Evolutionary conservation across 2,329 filamentous ascomycete genomes (phyloP), one percentile per base, ranked within the genome.

Genomic region (Colletotrichum sp.): DNA sequence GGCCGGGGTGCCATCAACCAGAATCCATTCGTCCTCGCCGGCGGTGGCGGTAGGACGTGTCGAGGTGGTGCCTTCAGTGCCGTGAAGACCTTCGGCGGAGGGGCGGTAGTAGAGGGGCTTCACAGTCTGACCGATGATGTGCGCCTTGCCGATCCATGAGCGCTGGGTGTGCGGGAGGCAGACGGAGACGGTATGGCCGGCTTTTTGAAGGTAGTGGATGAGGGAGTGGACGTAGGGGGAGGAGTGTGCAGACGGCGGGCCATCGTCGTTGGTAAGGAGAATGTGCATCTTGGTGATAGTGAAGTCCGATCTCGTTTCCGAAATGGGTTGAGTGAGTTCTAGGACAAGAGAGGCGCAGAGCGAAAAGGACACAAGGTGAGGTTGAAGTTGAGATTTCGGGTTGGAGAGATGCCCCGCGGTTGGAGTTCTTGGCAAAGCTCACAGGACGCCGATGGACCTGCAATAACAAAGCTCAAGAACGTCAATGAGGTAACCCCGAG

Each of bases 121-220:
- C 77, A 98, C 91, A 12, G 94, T 94, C 83, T 96, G 94, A 72
- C 96, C 96, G 80, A 99, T 96, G 82, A 99, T 94, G 85, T 99
- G 97, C 4, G 97, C 97, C 88, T 99, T 99, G 80, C 96, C 96
- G 81, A 99, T 99, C 97, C 97, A 99, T 72, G 96, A 98, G 77
- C 96, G 93, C 86, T 99, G 97, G 8, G 93, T 93, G 84, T 98
- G 92, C 3, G 97, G 97, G 16, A 99, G 91, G 78, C 97, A 94
- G 66, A 99, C 96, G 9, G 95, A 98, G 76, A 99, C 95, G n/a
- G 88, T 90, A 85, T 98, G 96, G 9, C 96, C 96, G 36, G 93
- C 92, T 72, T 88, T 85, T 83, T 95, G 92, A 67, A 97, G 92
- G 69, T 91, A 90, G 76, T 91, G 88, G 58, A 96, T 90, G 74